A percentile compares a stretch with the other conserved stretches of the same genome.
Conservation (phyloP, 768 basidiomycete genomes). For the Lactarius indigo region DNA sequence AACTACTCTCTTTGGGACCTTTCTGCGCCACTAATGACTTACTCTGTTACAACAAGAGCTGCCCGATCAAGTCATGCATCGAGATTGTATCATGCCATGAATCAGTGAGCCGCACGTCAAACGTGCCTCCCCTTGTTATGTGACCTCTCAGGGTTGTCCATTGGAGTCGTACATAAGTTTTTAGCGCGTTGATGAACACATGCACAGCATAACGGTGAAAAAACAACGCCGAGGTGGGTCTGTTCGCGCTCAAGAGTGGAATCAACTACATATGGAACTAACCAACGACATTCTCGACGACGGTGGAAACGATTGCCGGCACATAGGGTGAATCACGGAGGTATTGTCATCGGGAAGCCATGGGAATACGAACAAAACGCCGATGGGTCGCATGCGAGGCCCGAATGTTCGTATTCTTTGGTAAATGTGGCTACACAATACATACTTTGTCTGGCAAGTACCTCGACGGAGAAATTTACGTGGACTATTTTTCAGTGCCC, state of each 20-base stretch:
- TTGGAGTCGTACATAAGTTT: not conserved
- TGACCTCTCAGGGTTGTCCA: not conserved
- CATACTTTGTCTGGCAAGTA: not conserved
- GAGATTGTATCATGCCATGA: not conserved
- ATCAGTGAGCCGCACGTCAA: not conserved
- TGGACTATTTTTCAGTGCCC: not conserved
- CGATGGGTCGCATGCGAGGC: not conserved
- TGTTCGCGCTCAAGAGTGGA: not conserved
- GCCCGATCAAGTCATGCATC: not conserved
- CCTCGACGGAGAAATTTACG: not conserved
- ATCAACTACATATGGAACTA: constrained; percentile 1
- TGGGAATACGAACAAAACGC: not conserved
- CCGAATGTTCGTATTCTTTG: not conserved
- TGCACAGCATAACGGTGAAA: not conserved
- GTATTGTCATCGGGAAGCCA: constrained; percentile 1
- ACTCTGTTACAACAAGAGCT: not conserved
- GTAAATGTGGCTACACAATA: constrained; percentile 3
- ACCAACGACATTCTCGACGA: not conserved
- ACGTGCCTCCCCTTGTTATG: not conserved
- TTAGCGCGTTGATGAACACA: not conserved
- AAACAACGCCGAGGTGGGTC: not conserved
- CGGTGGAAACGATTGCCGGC: not conserved
- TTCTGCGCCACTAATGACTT: not conserved
- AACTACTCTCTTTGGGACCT: not conserved
- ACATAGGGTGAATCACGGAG: not conserved